Evolutionary conservation across 495 filamentous ascomycete genomes (phyloP), one percentile per base, ranked within the genome.

Genomic region (Tetracladium setigerum): DNA sequence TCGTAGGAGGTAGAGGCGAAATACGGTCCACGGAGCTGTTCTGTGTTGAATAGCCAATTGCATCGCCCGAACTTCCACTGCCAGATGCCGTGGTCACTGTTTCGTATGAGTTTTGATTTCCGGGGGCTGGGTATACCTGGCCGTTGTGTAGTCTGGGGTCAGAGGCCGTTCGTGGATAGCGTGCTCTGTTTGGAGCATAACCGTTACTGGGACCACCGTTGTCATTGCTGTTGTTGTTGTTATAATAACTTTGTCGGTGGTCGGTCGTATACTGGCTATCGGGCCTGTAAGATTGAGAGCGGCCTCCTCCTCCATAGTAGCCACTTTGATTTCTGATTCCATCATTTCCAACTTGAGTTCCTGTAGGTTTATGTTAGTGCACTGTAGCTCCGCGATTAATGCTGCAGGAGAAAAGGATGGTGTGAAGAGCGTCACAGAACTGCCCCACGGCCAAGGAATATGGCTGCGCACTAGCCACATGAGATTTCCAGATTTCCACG

Each of bases 11-110:
- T 9, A 73, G 67, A 44, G 81, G 75, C 36, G 78, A 73, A 18
- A 81, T 66, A 41, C 86, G 82, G 52, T 95, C 87, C 45, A 90
- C 74, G 4, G 87, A 94, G 66, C 86, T 94, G 65, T 95, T 94
- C 53, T 95, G 87, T 30, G 87, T 94, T 36, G 82, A 83, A 59
- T 89, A 87, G n/a, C 79, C 83, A 55, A 75, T 79, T 13, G 79
- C 78, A 36, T 92, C 86, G 40, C 68, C 79, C 40, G 81, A 77
- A 41, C 79, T 83, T 30, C 81, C 85, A 41, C 81, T 83, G 30
- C 80, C 83, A 9, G 82, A 81, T 0, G 74, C 79, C 0, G 86
- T 84, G 18, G 83, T 80, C 14, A 89, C 80, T 5, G 88, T 95
- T 59, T 95, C 89, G 54, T 87, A 57, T 14, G 54, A 56, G 44